Evolutionary conservation across 306 rosid genomes (phyloP).

Genomic region (Glycine latifolia): DNA sequence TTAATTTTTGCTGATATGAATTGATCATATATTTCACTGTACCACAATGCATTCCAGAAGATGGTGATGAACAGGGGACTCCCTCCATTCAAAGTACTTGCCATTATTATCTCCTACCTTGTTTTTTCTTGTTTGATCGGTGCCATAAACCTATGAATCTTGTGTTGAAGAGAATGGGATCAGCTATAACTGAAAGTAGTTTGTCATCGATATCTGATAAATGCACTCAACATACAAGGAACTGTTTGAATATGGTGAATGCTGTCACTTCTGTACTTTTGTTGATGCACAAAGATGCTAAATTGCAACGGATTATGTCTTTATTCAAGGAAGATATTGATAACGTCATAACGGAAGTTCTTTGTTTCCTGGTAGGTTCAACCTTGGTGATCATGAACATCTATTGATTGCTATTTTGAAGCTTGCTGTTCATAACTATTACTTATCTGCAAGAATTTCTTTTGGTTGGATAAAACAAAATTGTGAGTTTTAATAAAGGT

Average conservation of each 20-base stretch:
- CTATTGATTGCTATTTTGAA: constrained; percentile 25
- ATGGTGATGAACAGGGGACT: constrained; percentile 42
- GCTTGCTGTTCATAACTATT: constrained; percentile 24
- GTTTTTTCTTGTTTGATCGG: constrained; percentile 73
- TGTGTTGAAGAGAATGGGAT: constrained; percentile 64
- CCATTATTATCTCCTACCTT: constrained; percentile 66
- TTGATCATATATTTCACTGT: constrained; percentile 33
- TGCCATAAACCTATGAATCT: constrained; percentile 67
- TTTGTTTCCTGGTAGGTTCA: constrained; percentile 61
- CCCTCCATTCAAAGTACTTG: constrained; percentile 44
- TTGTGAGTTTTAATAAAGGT: constrained; percentile 17
- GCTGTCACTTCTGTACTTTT: constrained; percentile 59
- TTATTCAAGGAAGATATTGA: constrained; percentile 58
- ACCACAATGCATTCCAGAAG: constrained; percentile 62
- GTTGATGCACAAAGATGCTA: constrained; percentile 61
- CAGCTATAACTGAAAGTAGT: constrained; percentile 53
- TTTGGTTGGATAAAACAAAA: neutral
- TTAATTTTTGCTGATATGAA: constrained; percentile 3
- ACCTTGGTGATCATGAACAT: constrained; percentile 37
- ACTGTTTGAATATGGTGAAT: constrained; percentile 48
- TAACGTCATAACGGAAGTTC: constrained; percentile 51
- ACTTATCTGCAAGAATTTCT: constrained; percentile 19
- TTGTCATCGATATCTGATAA: constrained; percentile 35
- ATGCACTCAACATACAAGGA: constrained; percentile 40
- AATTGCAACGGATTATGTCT: constrained; percentile 55